phyloP scores from a whole-genome alignment of 306 rosid species.

The Senna tora region DNA sequence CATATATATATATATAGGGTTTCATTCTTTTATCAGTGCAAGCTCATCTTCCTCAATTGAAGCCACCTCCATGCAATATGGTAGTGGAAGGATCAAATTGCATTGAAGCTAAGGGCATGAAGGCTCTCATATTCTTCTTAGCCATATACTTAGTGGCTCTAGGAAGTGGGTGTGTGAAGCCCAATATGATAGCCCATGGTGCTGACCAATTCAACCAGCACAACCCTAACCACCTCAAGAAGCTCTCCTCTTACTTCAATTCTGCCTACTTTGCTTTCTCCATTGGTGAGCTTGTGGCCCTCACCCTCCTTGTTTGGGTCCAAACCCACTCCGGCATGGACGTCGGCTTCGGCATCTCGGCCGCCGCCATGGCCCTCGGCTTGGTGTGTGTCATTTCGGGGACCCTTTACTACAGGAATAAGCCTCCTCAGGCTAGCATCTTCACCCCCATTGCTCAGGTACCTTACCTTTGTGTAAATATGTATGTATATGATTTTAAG shows the following conservation, averaged over 20 bases:
- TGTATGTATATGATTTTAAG: too few species aligned
- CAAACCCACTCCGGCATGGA: constrained; percentile 99
- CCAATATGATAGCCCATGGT: constrained; percentile 95
- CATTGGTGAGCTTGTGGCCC: constrained; percentile 80
- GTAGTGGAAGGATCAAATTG: constrained; percentile 45
- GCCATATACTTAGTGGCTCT: constrained; percentile 91
- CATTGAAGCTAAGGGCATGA: constrained; percentile 77
- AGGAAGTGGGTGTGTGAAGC: constrained; percentile 97
- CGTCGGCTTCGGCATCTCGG: constrained; percentile 89
- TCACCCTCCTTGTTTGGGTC: constrained; percentile 86
- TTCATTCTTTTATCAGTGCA: constrained; percentile 89
- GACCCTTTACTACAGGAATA: constrained; percentile 76
- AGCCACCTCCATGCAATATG: constrained; percentile 75
- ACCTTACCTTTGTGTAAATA: too few species aligned
- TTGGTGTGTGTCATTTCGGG: constrained; percentile 73
- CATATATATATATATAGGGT: constrained; percentile 49
- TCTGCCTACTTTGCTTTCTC: constrained; percentile 91
- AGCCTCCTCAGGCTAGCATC: constrained; percentile 87
- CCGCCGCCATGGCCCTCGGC: constrained; percentile 89
- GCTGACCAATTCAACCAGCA: constrained; percentile 77
- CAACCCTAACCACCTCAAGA: constrained; percentile 53
- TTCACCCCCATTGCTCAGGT: constrained; percentile 86
- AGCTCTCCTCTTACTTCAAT: constrained; percentile 84
- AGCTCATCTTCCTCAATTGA: constrained; percentile 85
- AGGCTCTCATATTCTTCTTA: constrained; percentile 70